phyloP scores from a whole-genome alignment of 2,329 filamentous ascomycete species.

The Fusarium sp. region DNA sequence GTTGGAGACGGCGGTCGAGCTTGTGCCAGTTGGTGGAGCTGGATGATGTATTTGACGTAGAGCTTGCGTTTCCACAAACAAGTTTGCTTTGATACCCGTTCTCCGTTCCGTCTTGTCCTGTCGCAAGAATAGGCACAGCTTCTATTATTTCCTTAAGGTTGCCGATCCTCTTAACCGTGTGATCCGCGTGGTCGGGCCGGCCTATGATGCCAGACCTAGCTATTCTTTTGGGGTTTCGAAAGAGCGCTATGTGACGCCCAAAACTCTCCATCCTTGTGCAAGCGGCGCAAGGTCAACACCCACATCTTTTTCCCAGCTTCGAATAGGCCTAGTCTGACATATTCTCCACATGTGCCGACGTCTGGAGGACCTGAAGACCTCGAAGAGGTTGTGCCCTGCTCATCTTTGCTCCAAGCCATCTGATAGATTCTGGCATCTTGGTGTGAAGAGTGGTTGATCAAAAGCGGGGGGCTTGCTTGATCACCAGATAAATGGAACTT shows the following conservation, averaged over 20 bases:
- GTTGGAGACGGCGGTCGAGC: conserved; percentile 15
- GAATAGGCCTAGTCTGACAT: conserved; percentile 25
- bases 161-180: conserved; percentile 35
- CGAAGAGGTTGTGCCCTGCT: conserved; percentile 25
- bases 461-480: conserved; percentile 17
- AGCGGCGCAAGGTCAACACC: conserved; percentile 33
- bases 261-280: conserved; percentile 32
- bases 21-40: conserved; percentile 28
- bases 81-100: conserved; percentile 27
- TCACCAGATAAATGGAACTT: conserved; percentile 29
- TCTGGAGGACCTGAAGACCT: conserved; percentile 12
- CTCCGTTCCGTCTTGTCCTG: conserved; percentile 2
- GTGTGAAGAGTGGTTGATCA: conserved; percentile 13
- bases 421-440: conserved; percentile 3
- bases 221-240: conserved; percentile 26
- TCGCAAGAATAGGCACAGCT: conserved; percentile 9
- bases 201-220: conserved; percentile 40
- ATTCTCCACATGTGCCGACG: conserved; percentile 25
- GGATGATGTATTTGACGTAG: conserved; percentile 35
- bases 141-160: conserved; percentile 25
- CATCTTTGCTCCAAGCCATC: conserved; percentile 15
- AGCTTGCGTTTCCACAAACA: conserved; percentile 17
- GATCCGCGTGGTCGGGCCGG: conserved; percentile 33
- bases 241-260: conserved; percentile 29
- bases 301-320: conserved; percentile 8